Evolutionary conservation across 2,329 filamentous ascomycete species (phyloP).

Genomic region (Biscogniauxia mediterranea): DNA sequence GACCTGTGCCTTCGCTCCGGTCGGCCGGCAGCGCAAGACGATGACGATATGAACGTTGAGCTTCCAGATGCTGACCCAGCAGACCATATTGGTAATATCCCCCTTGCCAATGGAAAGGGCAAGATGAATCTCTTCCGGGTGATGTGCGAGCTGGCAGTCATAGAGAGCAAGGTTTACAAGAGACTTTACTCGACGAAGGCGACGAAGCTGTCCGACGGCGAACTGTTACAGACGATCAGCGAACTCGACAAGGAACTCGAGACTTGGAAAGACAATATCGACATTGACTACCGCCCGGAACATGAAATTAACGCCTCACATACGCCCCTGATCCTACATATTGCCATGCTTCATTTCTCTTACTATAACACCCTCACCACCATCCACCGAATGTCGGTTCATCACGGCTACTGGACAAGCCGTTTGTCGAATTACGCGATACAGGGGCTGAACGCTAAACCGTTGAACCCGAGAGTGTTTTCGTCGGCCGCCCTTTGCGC

Average conservation of each 20-base stretch:
- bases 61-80: constrained; percentile 85
- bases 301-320: constrained; percentile 92
- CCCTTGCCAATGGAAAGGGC: constrained; percentile 80
- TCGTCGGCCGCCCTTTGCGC: constrained; percentile 91
- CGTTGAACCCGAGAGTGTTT: constrained; percentile 91
- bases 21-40: constrained; percentile 59
- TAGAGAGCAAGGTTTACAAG: constrained; percentile 93
- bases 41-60: constrained; percentile 88
- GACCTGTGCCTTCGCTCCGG: constrained; percentile 60
- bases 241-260: constrained; percentile 89
- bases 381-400: constrained; percentile 97
- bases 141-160: constrained; percentile 87
- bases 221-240: constrained; percentile 91
- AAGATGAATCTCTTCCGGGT: constrained; percentile 94
- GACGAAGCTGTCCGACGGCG: constrained; percentile 85
- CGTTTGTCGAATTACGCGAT: constrained; percentile 92
- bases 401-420: constrained; percentile 98
- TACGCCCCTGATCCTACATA: constrained; percentile 88
- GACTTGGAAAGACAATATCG: constrained; percentile 94
- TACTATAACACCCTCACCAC: constrained; percentile 99
- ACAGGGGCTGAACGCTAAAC: constrained; percentile 85
- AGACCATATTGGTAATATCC: constrained; percentile 94
- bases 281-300: constrained; percentile 93
- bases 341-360: constrained; percentile 91
- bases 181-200: constrained; percentile 90